Evolutionary conservation across 1,139 yeast genomes (phyloP).

Genomic region (Wickerhamomyces sp.): DNA sequence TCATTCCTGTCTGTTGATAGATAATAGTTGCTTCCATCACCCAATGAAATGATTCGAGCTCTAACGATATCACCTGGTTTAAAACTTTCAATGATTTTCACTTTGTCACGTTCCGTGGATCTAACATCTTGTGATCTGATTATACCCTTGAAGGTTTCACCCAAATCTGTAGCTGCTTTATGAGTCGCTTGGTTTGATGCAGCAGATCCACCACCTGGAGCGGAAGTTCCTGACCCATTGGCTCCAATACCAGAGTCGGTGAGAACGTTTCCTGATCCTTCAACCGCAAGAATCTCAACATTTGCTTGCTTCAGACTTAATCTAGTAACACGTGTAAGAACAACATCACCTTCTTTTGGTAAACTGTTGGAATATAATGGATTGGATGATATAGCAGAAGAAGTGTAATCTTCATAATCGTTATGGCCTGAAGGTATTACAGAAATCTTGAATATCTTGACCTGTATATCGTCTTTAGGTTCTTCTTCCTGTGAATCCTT

Average conservation of each 20-base stretch:
- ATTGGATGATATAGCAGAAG: constrained; percentile 4
- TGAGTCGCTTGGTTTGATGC: constrained; percentile 44
- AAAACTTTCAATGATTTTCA: constrained; percentile 72
- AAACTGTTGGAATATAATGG: constrained; percentile 44
- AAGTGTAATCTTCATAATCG: constrained; percentile 10
- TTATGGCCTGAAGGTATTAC: constrained; percentile 17
- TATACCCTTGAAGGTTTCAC: constrained; percentile 88
- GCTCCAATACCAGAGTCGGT: constrained; percentile 66
- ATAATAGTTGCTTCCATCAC: constrained; percentile 91
- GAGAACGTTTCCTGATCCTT: constrained; percentile 53
- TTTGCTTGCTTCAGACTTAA: constrained; percentile 65
- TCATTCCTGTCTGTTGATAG: constrained; percentile 87
- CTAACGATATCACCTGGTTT: constrained; percentile 91
- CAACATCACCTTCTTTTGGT: constrained; percentile 84
- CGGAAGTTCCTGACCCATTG: constrained; percentile 43
- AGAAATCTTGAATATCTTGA: constrained; percentile 17
- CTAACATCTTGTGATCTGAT: constrained; percentile 86
- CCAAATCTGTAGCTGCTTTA: constrained; percentile 60
- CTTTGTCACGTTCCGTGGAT: constrained; percentile 86
- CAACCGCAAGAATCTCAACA: constrained; percentile 80
- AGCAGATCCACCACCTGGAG: constrained; percentile 54
- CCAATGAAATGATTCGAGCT: constrained; percentile 76
- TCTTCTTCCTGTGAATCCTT: constrained; percentile 12
- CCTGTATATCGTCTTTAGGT: constrained; percentile 8
- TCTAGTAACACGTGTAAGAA: constrained; percentile 69